Base-by-base conservation (phyloP, 225 moss, liverwort and hornwort species). In the Rhytidiadelphus loreus region DNA sequence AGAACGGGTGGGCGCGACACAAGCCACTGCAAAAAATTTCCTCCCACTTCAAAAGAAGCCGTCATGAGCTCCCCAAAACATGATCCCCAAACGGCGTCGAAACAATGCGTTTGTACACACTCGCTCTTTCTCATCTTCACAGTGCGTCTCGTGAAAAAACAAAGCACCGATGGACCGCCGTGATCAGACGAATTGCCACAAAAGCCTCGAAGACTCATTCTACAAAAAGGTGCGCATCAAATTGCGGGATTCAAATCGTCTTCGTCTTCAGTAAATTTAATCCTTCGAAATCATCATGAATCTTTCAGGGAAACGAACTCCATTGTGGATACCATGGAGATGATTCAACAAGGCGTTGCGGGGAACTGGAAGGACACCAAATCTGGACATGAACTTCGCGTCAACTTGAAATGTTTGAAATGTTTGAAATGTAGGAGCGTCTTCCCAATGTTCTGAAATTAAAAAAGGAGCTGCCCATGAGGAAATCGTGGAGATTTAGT, bases 51-150 rank as follows among this genome's bases (percentile, higher is more conserved):
- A 55, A 23, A 72, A n/a, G 46, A n/a, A 57, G 32, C 53, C 56
- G 17, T 52, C 30, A 79, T 69, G 72, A 72, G 39, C 30, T 72
- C 72, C 72, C 71, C 52, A 50, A 39, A 80, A 26, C 64, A 35
- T 57, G 55, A 81, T 52, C 61, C 53, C 85, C 75, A 85, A 68
- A 58, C 44, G 59, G 39, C 35, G 41, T 85, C 77, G 82, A 82
- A 53, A 44, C 44, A 70, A 46, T 66, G 23, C 52, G n/a, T 32
- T 16, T 37, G 30, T 15, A 80, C 80, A 39, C 52, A 30, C 16
- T 72, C 61, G 35, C 70, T 63, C 80, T 52, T 46, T 89, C 89
- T 89, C 84, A 91, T 87, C 81, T 89, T 87, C 75, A 87, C 86
- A 57, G 77, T 46, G 29, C 91, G 88, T 70, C 91, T 82, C 82